Percentiles rank a stretch among this genome's conserved stretches.
Evolutionary conservation across 2,329 filamentous ascomycete genomes (phyloP).

Genomic region (Cryphonectria japonica): DNA sequence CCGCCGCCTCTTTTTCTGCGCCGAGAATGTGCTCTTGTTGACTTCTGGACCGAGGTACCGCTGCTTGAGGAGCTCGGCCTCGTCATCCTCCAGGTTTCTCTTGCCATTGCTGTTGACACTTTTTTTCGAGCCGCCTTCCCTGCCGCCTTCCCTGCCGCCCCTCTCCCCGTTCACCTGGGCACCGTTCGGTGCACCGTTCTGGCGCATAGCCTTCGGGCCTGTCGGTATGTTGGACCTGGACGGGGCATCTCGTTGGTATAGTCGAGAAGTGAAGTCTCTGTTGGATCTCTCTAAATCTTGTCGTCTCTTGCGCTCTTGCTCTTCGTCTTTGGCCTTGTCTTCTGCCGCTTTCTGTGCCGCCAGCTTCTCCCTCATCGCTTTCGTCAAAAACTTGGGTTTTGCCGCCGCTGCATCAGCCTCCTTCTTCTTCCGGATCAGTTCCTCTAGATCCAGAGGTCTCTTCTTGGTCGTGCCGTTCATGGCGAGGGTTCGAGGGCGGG

Average conservation of each 20-base stretch:
- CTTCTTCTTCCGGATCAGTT: constrained; percentile 82
- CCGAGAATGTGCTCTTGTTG: constrained; percentile 83
- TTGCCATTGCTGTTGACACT: constrained; percentile 44
- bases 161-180: constrained; percentile 34
- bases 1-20: constrained; percentile 91
- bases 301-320: constrained; percentile 59
- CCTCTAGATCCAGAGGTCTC: constrained; percentile 78
- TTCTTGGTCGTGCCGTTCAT: constrained; percentile 30
- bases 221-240: constrained; percentile 59
- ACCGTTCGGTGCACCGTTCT: constrained; percentile 25
- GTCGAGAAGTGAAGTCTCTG: constrained; percentile 30
- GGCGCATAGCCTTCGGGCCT: constrained; percentile 71
- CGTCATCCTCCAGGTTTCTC: constrained; percentile 62
- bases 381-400: constrained; percentile 87
- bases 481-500: background rate
- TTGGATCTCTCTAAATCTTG: constrained; percentile 34
- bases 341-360: constrained; percentile 76
- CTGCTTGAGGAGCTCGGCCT: constrained; percentile 74
- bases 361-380: constrained; percentile 78
- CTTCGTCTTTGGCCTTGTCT: constrained; percentile 55
- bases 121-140: constrained; percentile 32
- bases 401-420: constrained; percentile 81
- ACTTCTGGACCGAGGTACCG: constrained; percentile 91
- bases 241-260: constrained; percentile 35
- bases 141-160: constrained; percentile 20